Evolutionary conservation across 2,329 filamentous ascomycete genomes (phyloP).

Genomic region (Aspergillus felis): DNA sequence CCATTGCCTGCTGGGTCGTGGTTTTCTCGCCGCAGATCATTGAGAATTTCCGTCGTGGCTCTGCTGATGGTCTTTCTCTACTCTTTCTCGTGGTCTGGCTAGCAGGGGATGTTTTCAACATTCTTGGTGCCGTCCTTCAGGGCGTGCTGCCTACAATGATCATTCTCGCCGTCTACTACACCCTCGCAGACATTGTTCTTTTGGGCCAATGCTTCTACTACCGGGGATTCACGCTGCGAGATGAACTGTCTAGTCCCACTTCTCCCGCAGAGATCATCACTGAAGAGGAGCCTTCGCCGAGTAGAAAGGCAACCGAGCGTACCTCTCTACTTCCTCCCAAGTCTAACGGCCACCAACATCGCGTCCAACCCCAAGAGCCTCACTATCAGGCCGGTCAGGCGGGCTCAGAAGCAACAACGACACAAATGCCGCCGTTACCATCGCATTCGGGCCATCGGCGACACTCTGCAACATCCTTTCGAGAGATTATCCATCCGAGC

Average conservation of each 20-base stretch:
- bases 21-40: slow-evolving; percentile 97
- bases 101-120: slow-evolving; percentile 92
- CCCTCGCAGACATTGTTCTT: slow-evolving; percentile 83
- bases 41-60: slow-evolving; percentile 82
- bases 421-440: slow-evolving; percentile 17
- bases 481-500: slow-evolving; percentile 46
- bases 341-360: slow-evolving; percentile 14
- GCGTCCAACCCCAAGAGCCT: background rate
- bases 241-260: slow-evolving; percentile 21
- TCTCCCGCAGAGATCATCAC: slow-evolving; percentile 12
- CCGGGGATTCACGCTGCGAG: slow-evolving; percentile 62
- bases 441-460: slow-evolving; percentile 16
- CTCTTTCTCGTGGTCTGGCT: slow-evolving; percentile 94
- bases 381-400: slow-evolving; percentile 3
- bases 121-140: slow-evolving; percentile 85
- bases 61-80: slow-evolving; percentile 82
- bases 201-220: slow-evolving; percentile 94
- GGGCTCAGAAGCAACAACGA: slow-evolving; percentile 8
- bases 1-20: slow-evolving; percentile 95
- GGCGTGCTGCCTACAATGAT: slow-evolving; percentile 93
- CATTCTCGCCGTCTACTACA: slow-evolving; percentile 92
- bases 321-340: slow-evolving; percentile 26
- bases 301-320: slow-evolving; percentile 24
- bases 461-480: slow-evolving; percentile 35
- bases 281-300: slow-evolving; percentile 11